phyloP scores from a whole-genome alignment of 2,329 filamentous ascomycete species.

The Colletotrichum sp. region DNA sequence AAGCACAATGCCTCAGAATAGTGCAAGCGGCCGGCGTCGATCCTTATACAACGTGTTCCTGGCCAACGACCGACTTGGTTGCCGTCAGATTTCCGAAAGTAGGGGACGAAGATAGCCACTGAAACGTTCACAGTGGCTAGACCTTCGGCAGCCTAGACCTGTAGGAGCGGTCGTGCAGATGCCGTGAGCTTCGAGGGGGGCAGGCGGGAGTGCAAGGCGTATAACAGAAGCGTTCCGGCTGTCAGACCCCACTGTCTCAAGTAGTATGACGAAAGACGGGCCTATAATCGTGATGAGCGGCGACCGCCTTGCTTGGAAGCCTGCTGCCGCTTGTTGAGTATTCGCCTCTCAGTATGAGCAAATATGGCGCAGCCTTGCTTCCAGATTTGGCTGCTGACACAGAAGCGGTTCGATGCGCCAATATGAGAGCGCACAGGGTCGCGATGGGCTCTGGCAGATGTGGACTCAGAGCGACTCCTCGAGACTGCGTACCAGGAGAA shows the following conservation, averaged over 20 bases:
- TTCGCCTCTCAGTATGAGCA: background rate
- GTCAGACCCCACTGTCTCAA: background rate
- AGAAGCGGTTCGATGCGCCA: background rate
- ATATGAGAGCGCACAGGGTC: background rate
- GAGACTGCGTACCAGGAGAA: background rate
- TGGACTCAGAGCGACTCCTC: background rate
- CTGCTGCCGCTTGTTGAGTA: background rate
- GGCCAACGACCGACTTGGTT: background rate
- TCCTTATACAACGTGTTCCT: background rate
- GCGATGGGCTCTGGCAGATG: background rate
- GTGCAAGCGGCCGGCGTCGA: background rate
- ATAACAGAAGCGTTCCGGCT: background rate
- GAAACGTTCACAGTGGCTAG: background rate
- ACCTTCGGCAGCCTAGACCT: background rate
- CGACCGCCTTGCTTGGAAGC: background rate
- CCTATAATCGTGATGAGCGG: background rate
- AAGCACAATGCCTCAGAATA: background rate
- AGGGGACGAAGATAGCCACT: constrained; percentile 1
- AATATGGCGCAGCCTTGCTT: background rate
- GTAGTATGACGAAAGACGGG: background rate
- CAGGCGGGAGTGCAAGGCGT: background rate
- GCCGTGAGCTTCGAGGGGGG: background rate
- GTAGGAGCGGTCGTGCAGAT: background rate
- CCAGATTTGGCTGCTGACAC: background rate
- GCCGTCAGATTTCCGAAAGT: background rate